A percentile compares a stretch with the other conserved stretches of the same genome.
Conservation (phyloP, 176 grass and related monocot genomes). For the Urochloa ruziziensis region DNA sequence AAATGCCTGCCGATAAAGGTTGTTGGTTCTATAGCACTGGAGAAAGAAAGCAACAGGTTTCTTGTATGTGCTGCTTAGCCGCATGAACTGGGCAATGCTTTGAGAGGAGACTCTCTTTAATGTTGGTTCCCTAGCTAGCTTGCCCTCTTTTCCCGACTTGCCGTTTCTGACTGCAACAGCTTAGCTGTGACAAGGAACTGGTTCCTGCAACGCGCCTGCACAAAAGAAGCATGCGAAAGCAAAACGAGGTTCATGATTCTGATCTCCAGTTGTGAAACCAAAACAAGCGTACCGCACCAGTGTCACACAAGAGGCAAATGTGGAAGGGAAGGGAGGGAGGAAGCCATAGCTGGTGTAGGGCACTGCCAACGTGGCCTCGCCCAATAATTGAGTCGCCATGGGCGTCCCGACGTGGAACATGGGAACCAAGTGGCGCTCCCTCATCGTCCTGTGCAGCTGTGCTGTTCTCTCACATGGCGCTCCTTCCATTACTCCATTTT, state of each 20-base stretch:
- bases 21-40: neutral
- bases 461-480: neutral
- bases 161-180: neutral
- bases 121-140: neutral
- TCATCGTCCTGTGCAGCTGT: neutral
- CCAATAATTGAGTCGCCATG: neutral
- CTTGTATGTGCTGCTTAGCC: neutral
- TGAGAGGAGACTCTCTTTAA: neutral
- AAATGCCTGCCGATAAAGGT: conserved; percentile 18
- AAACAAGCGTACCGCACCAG: too few relatives aligned
- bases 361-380: neutral
- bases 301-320: neutral
- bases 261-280: neutral
- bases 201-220: neutral
- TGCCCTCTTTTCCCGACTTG: neutral
- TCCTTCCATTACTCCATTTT: too few relatives aligned
- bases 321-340: too few relatives aligned
- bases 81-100: neutral
- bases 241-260: neutral
- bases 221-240: neutral
- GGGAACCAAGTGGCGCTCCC: neutral
- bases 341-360: neutral
- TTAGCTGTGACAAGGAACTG: neutral
- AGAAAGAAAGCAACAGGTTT: neutral
- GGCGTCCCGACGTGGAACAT: neutral